These are phyloP conservation scores for Bryum argenteum DNA, from an alignment of 225 moss, liverwort and hornwort genomes.

Conservation along the genomic window DNA sequence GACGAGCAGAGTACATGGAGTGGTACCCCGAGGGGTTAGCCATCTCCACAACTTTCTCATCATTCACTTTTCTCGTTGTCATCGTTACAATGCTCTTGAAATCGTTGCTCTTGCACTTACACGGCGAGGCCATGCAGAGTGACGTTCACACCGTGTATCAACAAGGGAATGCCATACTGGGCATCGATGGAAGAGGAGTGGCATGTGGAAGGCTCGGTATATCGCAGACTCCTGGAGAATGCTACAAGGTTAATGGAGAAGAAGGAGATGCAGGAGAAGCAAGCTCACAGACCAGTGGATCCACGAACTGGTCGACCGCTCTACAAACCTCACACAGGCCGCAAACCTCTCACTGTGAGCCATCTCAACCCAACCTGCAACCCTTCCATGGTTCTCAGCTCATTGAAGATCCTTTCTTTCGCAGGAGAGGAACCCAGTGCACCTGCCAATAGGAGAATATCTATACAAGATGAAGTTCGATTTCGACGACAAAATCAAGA, in stretches of 20 bases:
- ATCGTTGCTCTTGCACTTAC: not conserved
- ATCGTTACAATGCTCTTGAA: too few relatives aligned
- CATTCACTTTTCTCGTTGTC: not conserved
- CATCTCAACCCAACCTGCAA: not conserved
- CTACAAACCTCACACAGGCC: constrained; percentile 82
- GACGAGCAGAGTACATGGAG: constrained; percentile 86
- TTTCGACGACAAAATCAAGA: constrained; percentile 72
- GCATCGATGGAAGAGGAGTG: constrained; percentile 57
- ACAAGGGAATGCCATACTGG: constrained; percentile 57
- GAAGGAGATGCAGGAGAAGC: constrained; percentile 68
- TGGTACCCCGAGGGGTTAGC: constrained; percentile 94
- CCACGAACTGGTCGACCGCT: constrained; percentile 73
- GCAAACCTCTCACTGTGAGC: constrained; percentile 72
- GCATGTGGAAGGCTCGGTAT: constrained; percentile 72
- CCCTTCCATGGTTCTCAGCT: constrained; percentile 5
- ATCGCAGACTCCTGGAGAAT: constrained; percentile 81
- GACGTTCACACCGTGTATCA: constrained; percentile 88
- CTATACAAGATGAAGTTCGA: constrained; percentile 69
- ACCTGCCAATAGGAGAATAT: constrained; percentile 88
- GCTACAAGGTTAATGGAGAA: constrained; percentile 80
- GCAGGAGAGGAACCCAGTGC: constrained; percentile 82
- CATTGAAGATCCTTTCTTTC: constrained; percentile 8
- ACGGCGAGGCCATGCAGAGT: constrained; percentile 56
- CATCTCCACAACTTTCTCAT: constrained; percentile 26
- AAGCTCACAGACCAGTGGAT: constrained; percentile 67